Conservation (phyloP, 2,329 filamentous ascomycete species). For the Colletotrichum sp. region DNA sequence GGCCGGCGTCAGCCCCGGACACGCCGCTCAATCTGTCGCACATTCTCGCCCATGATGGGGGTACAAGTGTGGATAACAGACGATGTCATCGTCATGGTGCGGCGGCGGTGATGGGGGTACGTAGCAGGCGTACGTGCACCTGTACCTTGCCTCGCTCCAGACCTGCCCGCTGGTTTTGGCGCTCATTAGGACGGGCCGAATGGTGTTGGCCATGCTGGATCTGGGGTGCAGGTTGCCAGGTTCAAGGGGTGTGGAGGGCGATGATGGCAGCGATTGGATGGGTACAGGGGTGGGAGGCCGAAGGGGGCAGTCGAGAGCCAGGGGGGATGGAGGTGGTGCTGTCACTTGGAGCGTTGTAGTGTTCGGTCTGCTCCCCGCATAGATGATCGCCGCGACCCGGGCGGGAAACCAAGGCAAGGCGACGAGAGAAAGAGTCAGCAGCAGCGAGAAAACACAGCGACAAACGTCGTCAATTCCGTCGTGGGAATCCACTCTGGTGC, state of each 20-base stretch:
- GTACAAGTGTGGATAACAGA: background rate
- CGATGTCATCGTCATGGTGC: conserved; percentile 14
- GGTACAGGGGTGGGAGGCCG: background rate
- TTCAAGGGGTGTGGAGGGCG: background rate
- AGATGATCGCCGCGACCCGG: background rate
- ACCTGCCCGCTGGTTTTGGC: background rate
- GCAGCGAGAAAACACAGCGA: background rate
- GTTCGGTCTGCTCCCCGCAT: conserved; percentile 3
- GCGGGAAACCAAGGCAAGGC: background rate
- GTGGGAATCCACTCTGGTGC: background rate
- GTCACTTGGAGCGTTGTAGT: background rate
- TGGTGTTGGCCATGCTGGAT: background rate
- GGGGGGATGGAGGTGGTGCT: background rate
- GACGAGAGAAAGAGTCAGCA: background rate
- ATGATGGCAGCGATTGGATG: background rate
- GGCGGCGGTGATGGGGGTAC: background rate
- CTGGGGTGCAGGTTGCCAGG: background rate
- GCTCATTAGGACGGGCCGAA: conserved; percentile 13
- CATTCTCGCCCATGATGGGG: background rate
- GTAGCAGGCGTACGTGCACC: background rate
- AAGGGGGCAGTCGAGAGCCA: background rate
- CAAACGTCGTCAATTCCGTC: background rate
- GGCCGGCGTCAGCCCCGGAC: background rate
- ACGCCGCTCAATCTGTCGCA: conserved; percentile 12
- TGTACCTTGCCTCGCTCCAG: background rate